Percentiles rank a stretch among this genome's conserved stretches.
Conservation (phyloP, 768 basidiomycete genomes). For the Agaricus bisporus region DNA sequence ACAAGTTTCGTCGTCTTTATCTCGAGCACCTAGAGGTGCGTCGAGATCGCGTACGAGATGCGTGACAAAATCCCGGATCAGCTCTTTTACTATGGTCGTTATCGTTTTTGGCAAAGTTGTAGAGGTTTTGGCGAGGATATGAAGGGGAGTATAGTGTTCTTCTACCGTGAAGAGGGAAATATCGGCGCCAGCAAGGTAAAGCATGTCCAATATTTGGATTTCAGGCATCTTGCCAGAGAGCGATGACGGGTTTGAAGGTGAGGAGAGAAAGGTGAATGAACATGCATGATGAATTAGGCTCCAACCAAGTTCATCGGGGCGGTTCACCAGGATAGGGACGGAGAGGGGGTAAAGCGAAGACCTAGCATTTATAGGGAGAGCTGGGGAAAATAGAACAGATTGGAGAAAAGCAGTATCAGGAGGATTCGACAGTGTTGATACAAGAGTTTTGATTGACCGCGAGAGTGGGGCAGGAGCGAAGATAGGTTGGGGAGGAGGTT, state of each 20-base stretch:
- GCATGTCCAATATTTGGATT: slow-evolving; percentile 55
- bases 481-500: slow-evolving; percentile 32
- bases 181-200: slow-evolving; percentile 76
- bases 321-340: slow-evolving; percentile 57
- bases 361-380: slow-evolving; percentile 31
- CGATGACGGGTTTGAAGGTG: slow-evolving; percentile 2
- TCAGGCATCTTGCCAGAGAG: slow-evolving; percentile 43
- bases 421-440: slow-evolving; percentile 42
- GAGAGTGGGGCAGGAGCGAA: slow-evolving; percentile 37
- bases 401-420: slow-evolving; percentile 46
- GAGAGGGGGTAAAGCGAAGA: slow-evolving; percentile 37
- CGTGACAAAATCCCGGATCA: slow-evolving; percentile 37
- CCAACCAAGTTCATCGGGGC: slow-evolving; percentile 64
- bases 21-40: slow-evolving; percentile 60
- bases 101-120: slow-evolving; percentile 21
- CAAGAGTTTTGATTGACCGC: slow-evolving; percentile 43
- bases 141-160: slow-evolving; percentile 63
- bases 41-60: slow-evolving; percentile 68
- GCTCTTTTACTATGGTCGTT: slow-evolving; percentile 4
- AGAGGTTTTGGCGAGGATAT: slow-evolving; percentile 48
- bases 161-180: slow-evolving; percentile 59
- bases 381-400: slow-evolving; percentile 48
- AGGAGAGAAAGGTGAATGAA: slow-evolving; percentile 34
- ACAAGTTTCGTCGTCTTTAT: slow-evolving; percentile 69
- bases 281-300: slow-evolving; percentile 56